Percentiles rank a stretch among this genome's conserved stretches.
Conservation (phyloP, 495 filamentous ascomycete species). For the Penicillium goetzii region DNA sequence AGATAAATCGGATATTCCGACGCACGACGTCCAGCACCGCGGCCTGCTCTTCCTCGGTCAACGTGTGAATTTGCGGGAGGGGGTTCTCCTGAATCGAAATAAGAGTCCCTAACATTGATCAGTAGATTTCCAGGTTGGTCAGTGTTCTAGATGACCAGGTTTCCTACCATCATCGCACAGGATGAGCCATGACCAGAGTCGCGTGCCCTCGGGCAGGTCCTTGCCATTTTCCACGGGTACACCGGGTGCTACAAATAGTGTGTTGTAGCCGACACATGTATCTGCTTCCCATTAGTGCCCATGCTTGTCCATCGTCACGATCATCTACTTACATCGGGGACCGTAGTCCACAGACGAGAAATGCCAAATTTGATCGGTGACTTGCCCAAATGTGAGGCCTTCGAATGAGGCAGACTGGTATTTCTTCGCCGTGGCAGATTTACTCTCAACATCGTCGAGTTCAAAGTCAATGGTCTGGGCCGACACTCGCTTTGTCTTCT, state of each 20-base stretch:
- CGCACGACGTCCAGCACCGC: constrained; percentile 59
- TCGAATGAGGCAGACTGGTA: constrained; percentile 32
- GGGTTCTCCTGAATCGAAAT: constrained; percentile 78
- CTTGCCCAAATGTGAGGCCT: constrained; percentile 46
- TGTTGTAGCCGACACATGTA: constrained; percentile 82
- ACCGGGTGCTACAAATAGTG: constrained; percentile 62
- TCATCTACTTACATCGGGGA: constrained; percentile 47
- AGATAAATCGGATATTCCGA: constrained; percentile 70
- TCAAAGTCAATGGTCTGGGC: constrained; percentile 20
- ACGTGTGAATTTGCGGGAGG: constrained; percentile 45
- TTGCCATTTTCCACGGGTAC: constrained; percentile 41
- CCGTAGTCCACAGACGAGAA: constrained; percentile 66
- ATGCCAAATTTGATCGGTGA: constrained; percentile 67
- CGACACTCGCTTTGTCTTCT: constrained; percentile 18
- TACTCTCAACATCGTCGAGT: constrained; percentile 42
- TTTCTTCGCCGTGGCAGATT: constrained; percentile 31
- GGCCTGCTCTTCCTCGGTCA: constrained; percentile 35
- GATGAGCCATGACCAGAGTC: constrained; percentile 81
- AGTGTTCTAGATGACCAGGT: background rate
- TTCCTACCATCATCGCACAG: constrained; percentile 73
- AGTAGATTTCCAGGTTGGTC: constrained; percentile 3
- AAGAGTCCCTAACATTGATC: constrained; percentile 58
- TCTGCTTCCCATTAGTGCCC: constrained; percentile 46
- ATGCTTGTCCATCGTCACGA: background rate
- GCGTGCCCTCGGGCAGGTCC: constrained; percentile 60